Evolutionary conservation across 1,284 basidiomycete genomes (phyloP), one percentile per base, ranked within the genome.

Genomic region (Cystobasidiaceae sp.): DNA sequence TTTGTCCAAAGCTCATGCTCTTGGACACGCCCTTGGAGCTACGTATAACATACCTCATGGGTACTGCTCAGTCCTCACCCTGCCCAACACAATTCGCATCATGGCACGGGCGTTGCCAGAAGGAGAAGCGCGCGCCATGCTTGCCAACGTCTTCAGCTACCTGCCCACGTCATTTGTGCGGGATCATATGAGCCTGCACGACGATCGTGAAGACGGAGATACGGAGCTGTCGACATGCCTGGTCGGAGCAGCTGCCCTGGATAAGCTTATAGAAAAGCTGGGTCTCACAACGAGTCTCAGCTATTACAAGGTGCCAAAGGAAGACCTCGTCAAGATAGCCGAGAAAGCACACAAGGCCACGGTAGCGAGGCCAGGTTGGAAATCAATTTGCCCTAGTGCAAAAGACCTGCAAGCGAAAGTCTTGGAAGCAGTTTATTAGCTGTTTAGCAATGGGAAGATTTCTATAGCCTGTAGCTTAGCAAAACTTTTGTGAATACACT

Each of bases 51-150:
- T 91, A 66, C 84, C 85, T 9, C 89, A 91, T 74, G 89, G 89
- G 3, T 87, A 89, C 70, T 90, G 89, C 5, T 88, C 87, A 23
- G 90, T 89, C 75, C 78, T 90, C 54, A 90, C 89, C 1, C 82
- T 91, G 30, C 80, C 84, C 0, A 46, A 49, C 27, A 64, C 61
- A 15, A 21, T 64, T 17, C 61, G 61, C 7, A 32, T 56, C 41
- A 64, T 64, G 61, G 50, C 61, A 3, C 51, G 50, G 13, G 85
- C 84, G 33, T 81, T 82, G 0, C 64, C 82, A 15, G 83, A 85
- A 4, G 82, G 81, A 30, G 86, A 88, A 71, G 78, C 85, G 37
- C 77, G 61, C 11, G 48, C 73, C 44, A 79, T 77, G 65, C 76
- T 88, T 23, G 81, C 85, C 2, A 74, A 72, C 5, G 76, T 81